A percentile compares a stretch with the other conserved stretches of the same genome.
Conservation (phyloP, 1,139 yeast species). For the Saccharomyces hybrid region DNA sequence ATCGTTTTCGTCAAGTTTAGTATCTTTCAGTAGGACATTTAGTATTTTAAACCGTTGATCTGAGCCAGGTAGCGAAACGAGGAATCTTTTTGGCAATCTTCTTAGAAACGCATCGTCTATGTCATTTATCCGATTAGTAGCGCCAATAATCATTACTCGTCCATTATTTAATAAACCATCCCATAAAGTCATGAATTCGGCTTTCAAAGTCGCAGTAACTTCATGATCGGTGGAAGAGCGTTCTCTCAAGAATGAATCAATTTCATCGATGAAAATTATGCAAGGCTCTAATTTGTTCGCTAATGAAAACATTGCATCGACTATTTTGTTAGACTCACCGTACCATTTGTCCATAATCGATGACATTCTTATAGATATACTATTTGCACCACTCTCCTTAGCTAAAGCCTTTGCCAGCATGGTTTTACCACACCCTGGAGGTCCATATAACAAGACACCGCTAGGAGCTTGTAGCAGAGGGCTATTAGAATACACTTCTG, state of each 20-base stretch:
- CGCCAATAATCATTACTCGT: constrained; percentile 81
- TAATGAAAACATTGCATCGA: constrained; percentile 84
- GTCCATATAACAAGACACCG: constrained; percentile 89
- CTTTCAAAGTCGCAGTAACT: constrained; percentile 89
- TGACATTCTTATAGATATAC: constrained; percentile 91
- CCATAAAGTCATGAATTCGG: constrained; percentile 97
- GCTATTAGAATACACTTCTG: constrained; percentile 29
- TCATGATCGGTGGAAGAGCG: constrained; percentile 84
- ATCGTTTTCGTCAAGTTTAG: constrained; percentile 45
- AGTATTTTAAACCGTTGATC: constrained; percentile 66
- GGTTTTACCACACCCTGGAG: constrained; percentile 98
- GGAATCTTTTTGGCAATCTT: constrained; percentile 86
- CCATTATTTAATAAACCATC: constrained; percentile 79
- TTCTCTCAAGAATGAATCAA: constrained; percentile 87
- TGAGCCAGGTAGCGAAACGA: constrained; percentile 64
- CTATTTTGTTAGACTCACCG: constrained; percentile 91
- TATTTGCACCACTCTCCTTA: constrained; percentile 85
- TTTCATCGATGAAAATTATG: constrained; percentile 91
- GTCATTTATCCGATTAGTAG: constrained; percentile 87
- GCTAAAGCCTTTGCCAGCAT: constrained; percentile 96
- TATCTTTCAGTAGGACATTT: constrained; percentile 54
- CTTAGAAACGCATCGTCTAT: constrained; percentile 89
- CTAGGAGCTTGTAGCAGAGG: constrained; percentile 80
- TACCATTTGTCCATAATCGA: constrained; percentile 97
- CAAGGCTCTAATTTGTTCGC: constrained; percentile 91